A percentile compares a stretch with the other conserved stretches of the same genome.
Evolutionary conservation across 2,329 filamentous ascomycete species (phyloP).

Genomic region (Talaromyces sp.): DNA sequence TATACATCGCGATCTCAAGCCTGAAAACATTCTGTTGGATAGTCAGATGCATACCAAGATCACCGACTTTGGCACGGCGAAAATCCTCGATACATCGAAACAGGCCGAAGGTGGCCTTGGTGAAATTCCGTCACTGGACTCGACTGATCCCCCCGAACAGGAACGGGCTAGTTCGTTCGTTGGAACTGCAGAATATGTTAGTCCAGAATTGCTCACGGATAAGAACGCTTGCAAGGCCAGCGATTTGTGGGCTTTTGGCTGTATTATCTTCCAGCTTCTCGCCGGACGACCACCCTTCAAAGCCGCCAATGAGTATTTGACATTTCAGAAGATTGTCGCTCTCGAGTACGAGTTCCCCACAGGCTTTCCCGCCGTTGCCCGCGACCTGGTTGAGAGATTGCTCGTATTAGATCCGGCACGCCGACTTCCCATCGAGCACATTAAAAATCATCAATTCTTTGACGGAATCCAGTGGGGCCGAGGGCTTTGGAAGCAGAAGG

Average conservation of each 20-base stretch:
- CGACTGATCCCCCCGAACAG: slow-evolving; percentile 58
- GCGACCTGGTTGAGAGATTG: slow-evolving; percentile 84
- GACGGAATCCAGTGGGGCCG: slow-evolving; percentile 81
- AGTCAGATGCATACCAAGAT: slow-evolving; percentile 98
- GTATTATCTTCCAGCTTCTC: slow-evolving; percentile 92
- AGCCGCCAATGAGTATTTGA: slow-evolving; percentile 89
- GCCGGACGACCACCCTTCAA: slow-evolving; percentile 98
- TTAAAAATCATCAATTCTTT: slow-evolving; percentile 95
- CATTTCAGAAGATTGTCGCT: slow-evolving; percentile 95
- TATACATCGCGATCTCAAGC: slow-evolving; percentile 94
- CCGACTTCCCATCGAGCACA: slow-evolving; percentile 87
- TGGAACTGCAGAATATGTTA: slow-evolving; percentile 96
- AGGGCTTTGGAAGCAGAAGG: slow-evolving; percentile 81
- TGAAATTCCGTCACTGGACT: slow-evolving; percentile 47
- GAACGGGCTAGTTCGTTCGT: slow-evolving; percentile 89
- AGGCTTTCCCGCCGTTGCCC: slow-evolving; percentile 80
- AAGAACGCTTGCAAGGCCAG: slow-evolving; percentile 98
- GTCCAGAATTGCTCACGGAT: slow-evolving; percentile 90
- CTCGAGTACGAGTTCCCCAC: slow-evolving; percentile 90
- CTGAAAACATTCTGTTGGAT: slow-evolving; percentile 92
- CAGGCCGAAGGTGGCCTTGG: slow-evolving; percentile 46
- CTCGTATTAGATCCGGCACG: slow-evolving; percentile 82
- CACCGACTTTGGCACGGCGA: slow-evolving; percentile 98
- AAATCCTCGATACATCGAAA: slow-evolving; percentile 63
- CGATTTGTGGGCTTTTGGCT: slow-evolving; percentile 97